Base-by-base conservation (phyloP, 2,329 filamentous ascomycete genomes). In the Camillea tinctor region DNA sequence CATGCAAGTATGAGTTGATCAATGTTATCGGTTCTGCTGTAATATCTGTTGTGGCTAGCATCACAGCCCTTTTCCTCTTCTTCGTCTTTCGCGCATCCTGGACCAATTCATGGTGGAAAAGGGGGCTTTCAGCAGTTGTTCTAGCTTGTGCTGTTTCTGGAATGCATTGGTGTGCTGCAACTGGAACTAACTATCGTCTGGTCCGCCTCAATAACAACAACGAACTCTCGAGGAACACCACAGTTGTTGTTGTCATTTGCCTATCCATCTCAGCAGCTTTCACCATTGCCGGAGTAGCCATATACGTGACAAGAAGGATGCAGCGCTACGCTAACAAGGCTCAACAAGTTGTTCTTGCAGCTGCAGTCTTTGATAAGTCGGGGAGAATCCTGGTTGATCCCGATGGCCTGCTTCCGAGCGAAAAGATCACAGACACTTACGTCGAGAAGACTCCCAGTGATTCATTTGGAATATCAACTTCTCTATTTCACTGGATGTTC, bases 401-500 rank as follows among this genome's bases (percentile, higher is more conserved):
- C 0, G 86, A 90, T 63, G 90, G 90, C 8, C 77, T 88, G 19
- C 74, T 92, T 11, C 90, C 90, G 3, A 88, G 82, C 50, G 84
- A 88, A 60, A 91, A 93, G 66, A 91, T 97, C 62, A 95, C 92
- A 1, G 88, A 89, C 72, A 88, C 88, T 15, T 92, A 92, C 72
- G 76, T 91, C 48, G 88, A 90, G 72, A 84, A 82, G 72, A 87
- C 85, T 24, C 85, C 88, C 56, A 86, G 88, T 61, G 91, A 96
- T 61, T 85, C 88, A 15, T 93, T 97, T 69, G 87, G 87, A 58
- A 87, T 87, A 22, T 84, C 86, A 0, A 92, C 96, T 71, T 86
- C 90, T 0, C 86, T 93, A 1, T 96, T 95, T 74, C 86, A 93
- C 54, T 96, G 93, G 93, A 88, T 95, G 69, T 96, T 91, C 71